Evolutionary conservation across 1,284 basidiomycete genomes (phyloP), one percentile per base, ranked within the genome.

Genomic region (Earliella scabrosa): DNA sequence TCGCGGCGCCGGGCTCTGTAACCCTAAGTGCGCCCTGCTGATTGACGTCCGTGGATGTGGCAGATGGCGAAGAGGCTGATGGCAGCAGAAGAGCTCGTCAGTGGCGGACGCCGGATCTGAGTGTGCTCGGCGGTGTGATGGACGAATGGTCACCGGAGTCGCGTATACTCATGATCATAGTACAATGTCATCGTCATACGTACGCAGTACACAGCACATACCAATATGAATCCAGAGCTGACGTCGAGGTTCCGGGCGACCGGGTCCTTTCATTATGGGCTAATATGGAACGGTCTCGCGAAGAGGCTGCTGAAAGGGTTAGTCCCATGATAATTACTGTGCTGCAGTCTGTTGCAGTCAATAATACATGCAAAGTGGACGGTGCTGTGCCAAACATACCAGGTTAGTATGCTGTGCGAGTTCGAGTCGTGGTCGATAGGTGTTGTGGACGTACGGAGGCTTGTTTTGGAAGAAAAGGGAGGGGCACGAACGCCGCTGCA

Each of bases 31-130:
- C 23, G 21, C 41, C 21, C 36, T 39, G 16, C 14, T 20, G 36
- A 39, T 35, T 59, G 52, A 57, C 52, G 34, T 20, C 23, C 32
- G 47, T 45, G 41, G 36, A 14, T 35, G 35, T 39, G 52, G 63
- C 69, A 92, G 89, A 82, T 79, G 61, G 88, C 90, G 29, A 79
- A 81, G 59, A 71, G 79, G 64, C 72, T 92, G 51, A 80, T 86
- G 72, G 84, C 79, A 2, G 83, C 87, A 1, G 88, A 92, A 1
- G 89, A 90, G 27, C 35, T 58, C 60, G 56, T 58, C 56, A 3
- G 60, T 62, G 23, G 64, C 65, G 32, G 59, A 56, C 9, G 59
- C 58, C 26, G 67, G 63, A 64, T 46, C 55, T 47, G 39, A 50
- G 54, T 31, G 66, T 71, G 43, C 66, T 65, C 40, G 66, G 65